Percentiles rank a stretch among this genome's conserved stretches.
Evolutionary conservation across 768 basidiomycete species (phyloP).

Genomic region (Amanita molliuscula): DNA sequence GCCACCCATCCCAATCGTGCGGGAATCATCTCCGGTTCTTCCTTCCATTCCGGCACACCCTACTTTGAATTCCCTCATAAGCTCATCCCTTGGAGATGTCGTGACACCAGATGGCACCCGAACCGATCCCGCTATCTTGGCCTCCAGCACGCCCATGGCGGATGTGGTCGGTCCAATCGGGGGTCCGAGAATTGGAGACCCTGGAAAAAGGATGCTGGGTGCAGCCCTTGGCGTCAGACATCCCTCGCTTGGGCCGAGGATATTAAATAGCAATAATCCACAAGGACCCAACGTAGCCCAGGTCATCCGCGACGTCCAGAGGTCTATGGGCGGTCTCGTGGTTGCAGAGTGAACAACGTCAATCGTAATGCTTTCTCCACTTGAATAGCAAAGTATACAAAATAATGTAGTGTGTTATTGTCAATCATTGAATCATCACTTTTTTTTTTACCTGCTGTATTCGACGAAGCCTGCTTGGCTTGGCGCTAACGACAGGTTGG

Average conservation of each 20-base stretch:
- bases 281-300: conserved; percentile 39
- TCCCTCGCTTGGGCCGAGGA: conserved; percentile 57
- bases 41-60: conserved; percentile 76
- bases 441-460: neutral
- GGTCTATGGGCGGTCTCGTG: conserved; percentile 64
- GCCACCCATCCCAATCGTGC: conserved; percentile 26
- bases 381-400: neutral
- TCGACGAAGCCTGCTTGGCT: neutral
- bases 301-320: conserved; percentile 58
- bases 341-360: conserved; percentile 51
- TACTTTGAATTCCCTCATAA: conserved; percentile 78
- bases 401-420: conserved; percentile 1
- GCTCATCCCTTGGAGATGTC: conserved; percentile 52
- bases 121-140: conserved; percentile 61
- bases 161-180: conserved; percentile 18
- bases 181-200: conserved; percentile 80
- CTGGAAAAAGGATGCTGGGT: conserved; percentile 83
- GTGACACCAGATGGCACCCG: conserved; percentile 34
- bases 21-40: conserved; percentile 76
- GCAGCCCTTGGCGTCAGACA: conserved; percentile 79
- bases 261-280: conserved; percentile 31
- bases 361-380: neutral
- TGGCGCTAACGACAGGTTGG: neutral
- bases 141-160: conserved; percentile 37
- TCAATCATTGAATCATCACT: neutral